Evolutionary conservation across 2,329 filamentous ascomycete species (phyloP), one percentile per base, ranked within the genome.

Genomic region (Neoascochyta sp.): DNA sequence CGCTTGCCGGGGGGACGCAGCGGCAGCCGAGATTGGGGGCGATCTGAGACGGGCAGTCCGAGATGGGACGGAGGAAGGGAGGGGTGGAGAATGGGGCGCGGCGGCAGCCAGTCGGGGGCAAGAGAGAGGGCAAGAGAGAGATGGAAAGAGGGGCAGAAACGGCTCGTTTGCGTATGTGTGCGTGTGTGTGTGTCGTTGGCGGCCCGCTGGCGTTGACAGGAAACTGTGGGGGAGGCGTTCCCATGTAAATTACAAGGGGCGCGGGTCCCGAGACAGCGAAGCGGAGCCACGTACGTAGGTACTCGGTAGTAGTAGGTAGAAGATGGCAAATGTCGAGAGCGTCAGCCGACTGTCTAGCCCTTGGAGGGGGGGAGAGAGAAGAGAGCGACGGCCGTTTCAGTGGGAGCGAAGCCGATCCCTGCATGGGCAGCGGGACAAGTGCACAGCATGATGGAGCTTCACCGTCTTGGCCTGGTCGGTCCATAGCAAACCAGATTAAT

Each of bases 401-500:
- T 47, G 33, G 48, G 53, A 52, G 49, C 47, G 41, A 44, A 44
- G 55, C 48, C 32, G 43, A 60, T 52, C 54, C 57, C 45, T 59
- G 57, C 47, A 48, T 50, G 45, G n/a, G 44, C 47, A 43, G 52
- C 37, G 32, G 46, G 40, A 36, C 38, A 33, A 42, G 46, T 41
- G 50, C 41, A 47, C 42, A 49, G 45, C 48, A 53, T 45, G 41
- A 52, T 47, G 47, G 47, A 51, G 52, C 29, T 45, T 44, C 36
- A 52, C 55, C 54, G 56, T 58, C 57, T 49, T 52, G 50, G 58
- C 54, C 49, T 54, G 44, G 50, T 47, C 54, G 50, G 40, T 39
- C 45, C 50, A 51, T 57, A 52, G 52, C 48, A 44, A 56, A 52
- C 53, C 44, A 50, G 45, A 43, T n/a, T n/a, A n/a, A 10, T 20